A percentile compares a stretch with the other conserved stretches of the same genome.
These are phyloP conservation scores for Nosema bombycis DNA, from an alignment of 371 early-diverging fungal species.

Conservation along the genomic window DNA sequence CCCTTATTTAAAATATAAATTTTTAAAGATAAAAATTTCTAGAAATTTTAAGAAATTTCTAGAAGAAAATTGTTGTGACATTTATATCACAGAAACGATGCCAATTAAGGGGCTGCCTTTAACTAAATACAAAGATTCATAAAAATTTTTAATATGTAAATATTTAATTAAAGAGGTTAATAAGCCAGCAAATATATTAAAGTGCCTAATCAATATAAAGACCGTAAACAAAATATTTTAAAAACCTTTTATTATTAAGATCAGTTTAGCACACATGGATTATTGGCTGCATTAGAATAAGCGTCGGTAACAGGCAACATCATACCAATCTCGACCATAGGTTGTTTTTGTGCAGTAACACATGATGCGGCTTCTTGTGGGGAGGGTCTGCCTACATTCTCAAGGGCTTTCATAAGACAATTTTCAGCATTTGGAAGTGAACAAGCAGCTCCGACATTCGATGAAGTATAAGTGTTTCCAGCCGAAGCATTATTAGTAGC, in stretches of 20 bases:
- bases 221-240: too few relatives aligned
- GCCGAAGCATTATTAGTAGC: neutral
- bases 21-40: too few relatives aligned
- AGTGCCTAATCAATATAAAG: too few relatives aligned
- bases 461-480: neutral
- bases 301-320: neutral
- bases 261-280: slow-evolving; percentile 1
- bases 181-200: too few relatives aligned
- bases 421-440: neutral
- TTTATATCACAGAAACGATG: too few relatives aligned
- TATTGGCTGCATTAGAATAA: neutral
- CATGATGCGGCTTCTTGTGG: neutral
- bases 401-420: neutral
- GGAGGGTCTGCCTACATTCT: neutral
- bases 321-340: slow-evolving; percentile 17
- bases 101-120: too few relatives aligned
- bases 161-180: too few relatives aligned
- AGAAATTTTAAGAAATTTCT: too few relatives aligned
- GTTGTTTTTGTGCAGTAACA: neutral
- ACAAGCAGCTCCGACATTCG: neutral
- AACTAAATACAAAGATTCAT: too few relatives aligned
- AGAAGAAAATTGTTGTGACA: too few relatives aligned
- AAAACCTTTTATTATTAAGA: neutral
- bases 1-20: too few relatives aligned
- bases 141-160: too few relatives aligned